phyloP scores from a whole-genome alignment of 257 asterid genomes.

The Fraxinus quadrangulata region DNA sequence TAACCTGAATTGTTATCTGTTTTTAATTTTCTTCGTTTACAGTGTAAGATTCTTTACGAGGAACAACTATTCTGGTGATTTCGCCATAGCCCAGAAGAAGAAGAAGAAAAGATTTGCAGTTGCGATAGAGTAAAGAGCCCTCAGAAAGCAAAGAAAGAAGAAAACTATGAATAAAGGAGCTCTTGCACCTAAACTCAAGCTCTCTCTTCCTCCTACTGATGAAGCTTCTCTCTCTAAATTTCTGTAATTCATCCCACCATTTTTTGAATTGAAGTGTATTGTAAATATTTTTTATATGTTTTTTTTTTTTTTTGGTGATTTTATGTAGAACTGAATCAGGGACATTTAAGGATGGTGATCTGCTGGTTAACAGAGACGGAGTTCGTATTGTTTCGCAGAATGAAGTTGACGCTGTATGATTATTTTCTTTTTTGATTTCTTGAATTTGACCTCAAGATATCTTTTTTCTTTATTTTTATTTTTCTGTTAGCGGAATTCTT shows the following conservation, averaged over 20 bases:
- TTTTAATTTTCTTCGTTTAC: not conserved
- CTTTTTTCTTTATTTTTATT: not conserved
- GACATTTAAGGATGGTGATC: conserved; percentile 96
- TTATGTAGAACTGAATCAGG: conserved; percentile 83
- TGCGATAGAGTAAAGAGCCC: not conserved
- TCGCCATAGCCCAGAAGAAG: conserved; percentile 1
- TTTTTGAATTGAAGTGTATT: not conserved
- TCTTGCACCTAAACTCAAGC: conserved; percentile 79
- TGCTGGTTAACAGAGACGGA: conserved; percentile 88
- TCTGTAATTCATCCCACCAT: conserved; percentile 49
- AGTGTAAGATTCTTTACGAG: not conserved
- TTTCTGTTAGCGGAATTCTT: not conserved
- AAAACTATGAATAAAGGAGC: conserved; percentile 72
- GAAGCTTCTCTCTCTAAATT: conserved; percentile 75
- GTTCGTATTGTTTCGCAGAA: conserved; percentile 76
- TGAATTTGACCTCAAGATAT: conserved; percentile 14
- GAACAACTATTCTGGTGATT: not conserved
- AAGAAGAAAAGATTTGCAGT: not conserved
- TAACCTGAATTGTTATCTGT: not conserved
- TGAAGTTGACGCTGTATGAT: conserved; percentile 72
- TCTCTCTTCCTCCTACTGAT: conserved; percentile 87
- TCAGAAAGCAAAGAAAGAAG: not conserved
- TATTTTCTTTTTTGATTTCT: not conserved
- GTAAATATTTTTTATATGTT: conserved; percentile 24
- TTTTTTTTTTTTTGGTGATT: not conserved